Evolutionary conservation across 345 rosid species (phyloP), one percentile per base, ranked within the genome.

Genomic region (Populus pruinosa): DNA sequence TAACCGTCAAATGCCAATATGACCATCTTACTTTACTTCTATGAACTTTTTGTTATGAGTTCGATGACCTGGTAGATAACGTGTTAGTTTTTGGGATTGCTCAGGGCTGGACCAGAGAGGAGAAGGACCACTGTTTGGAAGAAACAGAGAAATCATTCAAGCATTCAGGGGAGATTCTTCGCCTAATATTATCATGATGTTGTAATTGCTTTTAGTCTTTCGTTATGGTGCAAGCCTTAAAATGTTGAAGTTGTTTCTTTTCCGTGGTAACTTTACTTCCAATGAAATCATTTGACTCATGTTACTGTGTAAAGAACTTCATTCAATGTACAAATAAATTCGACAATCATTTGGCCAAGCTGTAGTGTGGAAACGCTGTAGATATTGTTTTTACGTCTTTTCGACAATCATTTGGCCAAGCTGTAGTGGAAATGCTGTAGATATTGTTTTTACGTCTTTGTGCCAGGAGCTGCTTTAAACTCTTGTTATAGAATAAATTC

Each of bases 131-230:
- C 80, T 96, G 99, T 86, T 83, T 96, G 89, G 97, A 90, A 76
- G 99, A 96, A 89, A 96, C 97, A 0, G 93, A 92, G 85, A 93
- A 90, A 86, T 96, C 99, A 1, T 96, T 96, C 87, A 91, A 92
- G 84, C 71, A 86, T 82, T 96, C 97, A 0, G 98, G 99, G 50
- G 91, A 96, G 66, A 91, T 96, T 76, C 98, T 96, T 68, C 97
- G 98, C 70, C 83, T 93, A 39, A 88, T 96, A 84, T 78, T 93
- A 82, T 87, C 91, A 2, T 88, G 85, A 90, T 83, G 64, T 14
- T 8, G 25, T 71, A 44, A 71, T 49, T 25, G 29, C 29, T 41
- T 63, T 36, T 35, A 23, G 47, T 72, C 14, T 74, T 39, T 44
- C 75, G 33, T n/a, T 63, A 71, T 3, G 55, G 61, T 49, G 82